Base-by-base conservation (phyloP, 1,139 yeast genomes). In the Geotrichum phurueaensis region DNA sequence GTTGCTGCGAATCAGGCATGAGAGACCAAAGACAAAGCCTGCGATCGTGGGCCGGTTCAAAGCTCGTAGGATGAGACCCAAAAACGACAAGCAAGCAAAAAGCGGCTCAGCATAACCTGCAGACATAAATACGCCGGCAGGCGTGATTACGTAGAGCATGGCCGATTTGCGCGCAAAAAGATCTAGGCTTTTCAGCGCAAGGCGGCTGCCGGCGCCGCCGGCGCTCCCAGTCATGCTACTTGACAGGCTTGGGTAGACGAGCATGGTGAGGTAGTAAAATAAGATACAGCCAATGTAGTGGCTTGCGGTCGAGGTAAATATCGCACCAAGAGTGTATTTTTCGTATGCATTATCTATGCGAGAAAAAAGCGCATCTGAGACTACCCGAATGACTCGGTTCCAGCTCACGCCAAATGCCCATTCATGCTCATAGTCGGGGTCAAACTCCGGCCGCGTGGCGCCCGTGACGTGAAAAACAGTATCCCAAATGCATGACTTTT, bases 361-460 rank as follows among this genome's bases (percentile, higher is more conserved):
- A 62, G 39, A 33, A 53, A 61, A 3, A 61, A 53, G 55, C 54
- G n/a, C 43, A 54, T 20, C 55, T 22, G 20, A 54, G n/a, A 49
- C 68, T 12, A 54, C 61, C 54, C 75, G 72, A 25, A 89, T 73
- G 2, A 84, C 62, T 53, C 81, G 69, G 76, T 87, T 80, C 96
- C 97, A 91, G 3, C 84, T 72, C 6, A 89, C 87, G 50, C 96
- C 86, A 71, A 90, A 94, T 9, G 96, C 97, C 80, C 84, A 88
- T 74, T 90, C 96, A 71, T 94, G 97, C 71, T 94, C 98, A 72
- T 79, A 91, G 47, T 73, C 71, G 1, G 75, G 71, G 23, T n/a
- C 13, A 18, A 45, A 18, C 6, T n/a, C 53, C 0, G 80, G 84
- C 31, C 81, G 74, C 22, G 75, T 71, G 48, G 87, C 83, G 54